These are phyloP conservation scores for Lycium barbarum DNA, from an alignment of 257 asterid genomes.

Conservation along the genomic window DNA sequence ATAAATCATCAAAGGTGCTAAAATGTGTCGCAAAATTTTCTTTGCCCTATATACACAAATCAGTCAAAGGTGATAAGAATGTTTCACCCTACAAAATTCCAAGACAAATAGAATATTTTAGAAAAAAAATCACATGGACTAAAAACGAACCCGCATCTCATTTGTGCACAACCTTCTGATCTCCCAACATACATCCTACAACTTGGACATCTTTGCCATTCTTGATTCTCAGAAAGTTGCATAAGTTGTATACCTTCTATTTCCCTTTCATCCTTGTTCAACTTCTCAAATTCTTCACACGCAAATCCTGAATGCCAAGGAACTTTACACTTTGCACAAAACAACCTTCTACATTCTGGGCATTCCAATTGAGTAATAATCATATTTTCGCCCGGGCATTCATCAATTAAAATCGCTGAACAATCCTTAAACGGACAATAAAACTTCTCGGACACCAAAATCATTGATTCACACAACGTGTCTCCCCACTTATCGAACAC, in stretches of 20 bases:
- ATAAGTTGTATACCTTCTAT: constrained; percentile 31
- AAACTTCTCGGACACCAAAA: constrained; percentile 53
- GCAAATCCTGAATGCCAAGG: constrained; percentile 60
- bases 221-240: constrained; percentile 27
- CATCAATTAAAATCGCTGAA: constrained; percentile 60
- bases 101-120: too few relatives aligned
- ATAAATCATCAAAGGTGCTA: too few relatives aligned
- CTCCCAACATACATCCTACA: constrained; percentile 38
- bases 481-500: constrained; percentile 78
- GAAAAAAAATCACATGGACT: not conserved
- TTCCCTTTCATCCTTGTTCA: constrained; percentile 40
- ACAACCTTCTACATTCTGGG: constrained; percentile 60
- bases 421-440: constrained; percentile 72
- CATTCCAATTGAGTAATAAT: constrained; percentile 47
- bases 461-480: constrained; percentile 61
- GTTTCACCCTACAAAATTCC: too few relatives aligned
- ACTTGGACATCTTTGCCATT: constrained; percentile 41
- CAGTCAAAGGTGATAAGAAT: too few relatives aligned
- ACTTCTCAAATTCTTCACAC: constrained; percentile 53
- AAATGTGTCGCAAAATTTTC: too few relatives aligned
- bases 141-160: constrained; percentile 38
- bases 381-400: not conserved
- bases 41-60: too few relatives aligned
- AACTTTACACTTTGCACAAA: constrained; percentile 63
- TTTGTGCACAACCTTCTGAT: constrained; percentile 33